phyloP scores from a whole-genome alignment of 2,329 filamentous ascomycete genomes.

The Claviceps quebecensis region DNA sequence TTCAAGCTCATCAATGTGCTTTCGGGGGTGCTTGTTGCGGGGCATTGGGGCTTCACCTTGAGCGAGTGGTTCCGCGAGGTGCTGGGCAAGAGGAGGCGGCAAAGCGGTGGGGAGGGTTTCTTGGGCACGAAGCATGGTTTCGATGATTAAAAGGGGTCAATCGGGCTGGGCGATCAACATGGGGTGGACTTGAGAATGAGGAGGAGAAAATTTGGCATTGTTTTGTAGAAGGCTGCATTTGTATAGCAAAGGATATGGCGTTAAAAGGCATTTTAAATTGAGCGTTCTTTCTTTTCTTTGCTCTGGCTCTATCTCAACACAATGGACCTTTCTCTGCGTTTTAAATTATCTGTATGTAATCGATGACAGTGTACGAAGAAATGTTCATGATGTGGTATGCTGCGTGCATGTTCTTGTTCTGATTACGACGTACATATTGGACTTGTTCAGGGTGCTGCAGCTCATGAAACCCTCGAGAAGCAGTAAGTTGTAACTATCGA shows the following conservation, averaged over 20 bases:
- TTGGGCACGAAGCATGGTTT: conserved; percentile 32
- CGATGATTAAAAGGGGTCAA: conserved; percentile 8
- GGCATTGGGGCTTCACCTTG: conserved; percentile 84
- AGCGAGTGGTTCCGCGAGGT: conserved; percentile 57
- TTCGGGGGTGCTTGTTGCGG: conserved; percentile 79
- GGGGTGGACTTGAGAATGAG: not conserved
- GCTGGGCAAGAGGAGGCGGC: conserved; percentile 32
- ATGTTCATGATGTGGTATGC: no score
- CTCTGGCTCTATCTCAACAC: no score
- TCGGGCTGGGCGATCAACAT: not conserved
- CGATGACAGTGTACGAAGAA: no score
- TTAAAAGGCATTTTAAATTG: not conserved
- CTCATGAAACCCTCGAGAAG: no score
- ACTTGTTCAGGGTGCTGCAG: no score
- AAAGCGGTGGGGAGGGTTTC: conserved; percentile 32
- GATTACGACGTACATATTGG: no score
- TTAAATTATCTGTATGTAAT: no score
- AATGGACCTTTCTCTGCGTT: no score
- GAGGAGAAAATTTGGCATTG: not conserved
- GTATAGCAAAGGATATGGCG: not conserved
- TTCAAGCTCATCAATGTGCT: conserved; percentile 84
- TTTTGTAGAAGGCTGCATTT: not conserved
- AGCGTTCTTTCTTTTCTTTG: not conserved
- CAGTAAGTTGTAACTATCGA: no score
- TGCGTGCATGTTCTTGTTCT: no score